phyloP scores from a whole-genome alignment of 495 filamentous ascomycete species.

The Podospora appendiculata region DNA sequence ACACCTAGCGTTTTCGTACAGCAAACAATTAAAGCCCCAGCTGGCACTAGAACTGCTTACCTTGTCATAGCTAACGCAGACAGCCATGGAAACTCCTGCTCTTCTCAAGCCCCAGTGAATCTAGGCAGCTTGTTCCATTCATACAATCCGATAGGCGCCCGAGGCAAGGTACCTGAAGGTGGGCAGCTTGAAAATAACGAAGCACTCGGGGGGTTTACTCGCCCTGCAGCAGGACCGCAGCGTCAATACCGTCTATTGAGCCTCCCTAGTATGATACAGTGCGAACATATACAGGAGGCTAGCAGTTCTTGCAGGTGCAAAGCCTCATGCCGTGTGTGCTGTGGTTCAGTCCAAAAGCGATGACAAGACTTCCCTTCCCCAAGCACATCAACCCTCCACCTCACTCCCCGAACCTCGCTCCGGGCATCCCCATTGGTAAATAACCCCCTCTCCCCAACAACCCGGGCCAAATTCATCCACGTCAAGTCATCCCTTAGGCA shows the following conservation, averaged over 20 bases:
- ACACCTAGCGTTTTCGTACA: no score
- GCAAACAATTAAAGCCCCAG: no score
- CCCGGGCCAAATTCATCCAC: not conserved
- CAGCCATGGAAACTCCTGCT: no score
- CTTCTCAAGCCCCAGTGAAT: no score
- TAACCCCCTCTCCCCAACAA: not conserved
- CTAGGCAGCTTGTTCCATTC: no score
- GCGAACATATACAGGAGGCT: slow-evolving; percentile 3
- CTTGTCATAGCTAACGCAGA: no score
- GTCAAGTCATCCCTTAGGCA: no score
- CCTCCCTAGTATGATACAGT: slow-evolving; percentile 18
- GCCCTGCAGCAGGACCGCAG: no score
- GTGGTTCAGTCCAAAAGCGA: not conserved
- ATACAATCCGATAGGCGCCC: no score
- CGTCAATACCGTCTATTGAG: slow-evolving; percentile 13
- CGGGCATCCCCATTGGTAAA: not conserved
- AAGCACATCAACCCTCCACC: not conserved
- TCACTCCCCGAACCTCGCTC: not conserved
- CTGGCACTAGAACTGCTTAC: no score
- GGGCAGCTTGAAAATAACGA: not conserved
- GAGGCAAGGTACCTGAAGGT: not conserved
- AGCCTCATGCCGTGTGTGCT: not conserved
- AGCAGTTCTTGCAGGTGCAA: not conserved
- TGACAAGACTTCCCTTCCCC: no score
- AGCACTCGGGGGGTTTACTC: not conserved